Base-by-base conservation (phyloP, 805 yeast genomes). In the Clavispora santaluciae region DNA sequence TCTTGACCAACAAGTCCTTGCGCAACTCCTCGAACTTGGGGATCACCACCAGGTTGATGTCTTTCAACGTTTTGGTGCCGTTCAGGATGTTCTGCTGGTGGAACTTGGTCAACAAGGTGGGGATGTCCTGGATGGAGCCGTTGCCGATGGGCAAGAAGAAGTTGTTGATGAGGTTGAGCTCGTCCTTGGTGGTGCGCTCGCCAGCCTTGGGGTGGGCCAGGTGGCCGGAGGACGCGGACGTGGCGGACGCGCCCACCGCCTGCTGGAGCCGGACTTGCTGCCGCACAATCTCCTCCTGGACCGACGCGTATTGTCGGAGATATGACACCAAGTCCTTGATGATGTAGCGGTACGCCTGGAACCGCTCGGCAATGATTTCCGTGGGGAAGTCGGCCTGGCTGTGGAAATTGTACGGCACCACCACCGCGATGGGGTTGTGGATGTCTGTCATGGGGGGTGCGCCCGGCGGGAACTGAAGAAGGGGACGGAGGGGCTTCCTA, bases 211-310 rank as follows among this genome's bases (percentile, higher is more conserved):
- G 45, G 33, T 41, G 43, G 28, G 47, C 50, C n/a, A 38, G 43
- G 18, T 40, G 36, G 24, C 38, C 17, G 13, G 39, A 18, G 18
- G 30, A 30, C 4, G 39, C 23, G 21, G 41, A 21, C 28, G 34
- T 20, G 15, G 45, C 40, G 8, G 55, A 43, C 11, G 54, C 40
- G 22, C 60, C 61, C 20, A 55, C 82, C 8, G 95, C 88, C 58
- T 87, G 90, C 45, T 87, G 86, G 34, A 89, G 72, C 38, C 95
- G 69, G 38, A 82, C 53, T 49, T 87, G 93, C 55, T 87, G 95
- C 44, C 95, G 78, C 25, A 86, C 81, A 13, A 87, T 76, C 57
- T 90, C 96, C 60, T 90, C 96, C 58, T 89, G 93, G 42, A 86
- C 90, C 11, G 85, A 75, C 8, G 87, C 88, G 29, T 80, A 81